Evolutionary conservation across 1,284 basidiomycete species (phyloP).

Genomic region (Sphaerobolus stellatus): DNA sequence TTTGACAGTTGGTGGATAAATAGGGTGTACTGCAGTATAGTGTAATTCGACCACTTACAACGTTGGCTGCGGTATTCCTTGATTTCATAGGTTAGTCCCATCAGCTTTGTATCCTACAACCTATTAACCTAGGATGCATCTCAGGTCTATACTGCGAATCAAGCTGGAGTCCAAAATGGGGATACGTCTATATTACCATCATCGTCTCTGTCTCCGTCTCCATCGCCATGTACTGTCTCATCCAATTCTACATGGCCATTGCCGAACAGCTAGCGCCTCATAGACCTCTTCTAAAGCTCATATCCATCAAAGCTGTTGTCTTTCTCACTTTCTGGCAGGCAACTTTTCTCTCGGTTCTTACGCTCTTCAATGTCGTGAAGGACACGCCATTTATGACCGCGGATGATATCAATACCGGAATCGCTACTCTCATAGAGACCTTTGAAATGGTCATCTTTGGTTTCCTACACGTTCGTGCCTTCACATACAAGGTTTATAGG

Average conservation of each 20-base stretch:
- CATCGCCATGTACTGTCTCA: conserved; percentile 76
- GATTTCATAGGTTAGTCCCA: conserved; percentile 5
- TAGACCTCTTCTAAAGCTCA: conserved; percentile 68
- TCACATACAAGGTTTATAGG: conserved; percentile 68
- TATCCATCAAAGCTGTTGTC: conserved; percentile 73
- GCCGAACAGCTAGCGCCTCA: conserved; percentile 56
- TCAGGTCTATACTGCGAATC: conserved; percentile 67
- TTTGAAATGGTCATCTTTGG: conserved; percentile 79
- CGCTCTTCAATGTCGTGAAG: conserved; percentile 63
- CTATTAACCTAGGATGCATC: no score
- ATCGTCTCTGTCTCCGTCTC: conserved; percentile 75
- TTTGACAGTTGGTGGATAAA: neutral
- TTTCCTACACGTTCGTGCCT: conserved; percentile 72
- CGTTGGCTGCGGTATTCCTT: conserved; percentile 9
- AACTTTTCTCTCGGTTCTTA: conserved; percentile 59
- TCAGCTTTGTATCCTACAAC: neutral
- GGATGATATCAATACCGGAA: conserved; percentile 72
- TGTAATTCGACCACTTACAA: conserved; percentile 61
- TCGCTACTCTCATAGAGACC: conserved; percentile 67
- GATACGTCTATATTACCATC: conserved; percentile 64
- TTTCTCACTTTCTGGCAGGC: conserved; percentile 84
- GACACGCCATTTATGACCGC: conserved; percentile 59
- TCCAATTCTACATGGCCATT: conserved; percentile 72
- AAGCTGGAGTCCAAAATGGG: conserved; percentile 69
- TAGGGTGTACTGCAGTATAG: conserved; percentile 75